Evolutionary conservation across 345 rosid genomes (phyloP).

Genomic region (Anastatica hierochuntica): DNA sequence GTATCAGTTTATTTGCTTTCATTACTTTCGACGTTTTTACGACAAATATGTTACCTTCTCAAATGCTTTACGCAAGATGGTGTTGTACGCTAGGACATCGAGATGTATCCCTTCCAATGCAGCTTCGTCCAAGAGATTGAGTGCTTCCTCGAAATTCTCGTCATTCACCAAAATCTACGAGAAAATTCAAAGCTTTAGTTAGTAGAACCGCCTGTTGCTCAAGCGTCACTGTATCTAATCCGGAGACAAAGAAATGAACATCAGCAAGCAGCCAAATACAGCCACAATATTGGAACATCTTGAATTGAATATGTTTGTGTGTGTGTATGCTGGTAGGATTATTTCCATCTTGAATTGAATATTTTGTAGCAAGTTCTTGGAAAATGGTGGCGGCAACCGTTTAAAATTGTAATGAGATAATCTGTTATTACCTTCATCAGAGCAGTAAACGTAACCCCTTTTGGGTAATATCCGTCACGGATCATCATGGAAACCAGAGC

Average conservation of each 20-base stretch:
- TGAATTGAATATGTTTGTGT: too few relatives aligned
- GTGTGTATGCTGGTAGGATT: too few relatives aligned
- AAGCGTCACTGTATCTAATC: too few relatives aligned
- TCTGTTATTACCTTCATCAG: constrained; percentile 46
- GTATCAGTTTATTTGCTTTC: neutral
- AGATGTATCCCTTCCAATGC: constrained; percentile 35
- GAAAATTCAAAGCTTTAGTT: constrained; percentile 10
- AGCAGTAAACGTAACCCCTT: constrained; percentile 35
- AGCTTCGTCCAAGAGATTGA: constrained; percentile 46
- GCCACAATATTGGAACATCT: too few relatives aligned
- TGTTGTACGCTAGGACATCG: constrained; percentile 53
- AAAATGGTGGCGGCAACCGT: neutral
- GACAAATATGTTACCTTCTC: constrained; percentile 33
- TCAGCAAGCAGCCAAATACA: neutral
- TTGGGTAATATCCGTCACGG: constrained; percentile 57
- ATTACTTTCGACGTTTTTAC: too few relatives aligned
- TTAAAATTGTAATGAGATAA: neutral
- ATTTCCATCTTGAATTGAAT: too few relatives aligned
- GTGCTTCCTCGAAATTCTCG: constrained; percentile 41
- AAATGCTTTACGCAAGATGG: constrained; percentile 44
- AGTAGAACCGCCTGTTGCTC: neutral
- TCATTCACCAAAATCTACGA: constrained; percentile 45
- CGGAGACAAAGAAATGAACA: neutral
- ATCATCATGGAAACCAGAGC: constrained; percentile 67
- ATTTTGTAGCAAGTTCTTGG: neutral